phyloP scores from a whole-genome alignment of 495 filamentous ascomycete species.

The Talaromyces stipitatus region DNA sequence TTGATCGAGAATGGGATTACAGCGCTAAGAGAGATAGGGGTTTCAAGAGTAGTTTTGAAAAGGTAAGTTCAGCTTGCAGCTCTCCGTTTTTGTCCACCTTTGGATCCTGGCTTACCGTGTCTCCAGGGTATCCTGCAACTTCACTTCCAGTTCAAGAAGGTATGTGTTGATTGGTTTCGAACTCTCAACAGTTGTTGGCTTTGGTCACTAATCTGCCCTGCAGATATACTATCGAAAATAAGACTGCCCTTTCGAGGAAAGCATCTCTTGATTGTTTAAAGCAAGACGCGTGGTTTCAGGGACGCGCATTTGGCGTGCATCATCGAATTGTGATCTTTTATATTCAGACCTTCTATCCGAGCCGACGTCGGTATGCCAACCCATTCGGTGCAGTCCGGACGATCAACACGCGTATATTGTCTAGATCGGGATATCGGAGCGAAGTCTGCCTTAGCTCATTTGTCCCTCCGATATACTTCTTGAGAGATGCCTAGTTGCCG shows the following conservation, averaged over 20 bases:
- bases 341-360: neutral
- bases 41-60: constrained; percentile 95
- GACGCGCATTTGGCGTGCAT: neutral
- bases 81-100: neutral
- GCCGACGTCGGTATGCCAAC: neutral
- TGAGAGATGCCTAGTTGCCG: neutral
- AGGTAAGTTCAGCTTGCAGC: constrained; percentile 49
- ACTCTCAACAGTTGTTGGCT: constrained; percentile 54
- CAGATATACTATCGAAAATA: constrained; percentile 66
- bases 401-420: neutral
- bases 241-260: neutral
- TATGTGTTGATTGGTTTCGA: constrained; percentile 35
- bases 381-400: neutral
- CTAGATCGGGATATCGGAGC: neutral
- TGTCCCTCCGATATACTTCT: neutral
- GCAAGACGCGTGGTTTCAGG: neutral
- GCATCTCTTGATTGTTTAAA: neutral
- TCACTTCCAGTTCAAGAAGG: constrained; percentile 96
- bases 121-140: constrained; percentile 85
- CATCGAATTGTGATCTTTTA: neutral
- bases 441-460: neutral
- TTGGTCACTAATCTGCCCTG: constrained; percentile 7
- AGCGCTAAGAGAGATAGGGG: constrained; percentile 91
- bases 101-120: constrained; percentile 8
- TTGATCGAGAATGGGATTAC: constrained; percentile 99